Evolutionary conservation across 2,329 filamentous ascomycete genomes (phyloP).

Genomic region (Colletotrichum navitas): DNA sequence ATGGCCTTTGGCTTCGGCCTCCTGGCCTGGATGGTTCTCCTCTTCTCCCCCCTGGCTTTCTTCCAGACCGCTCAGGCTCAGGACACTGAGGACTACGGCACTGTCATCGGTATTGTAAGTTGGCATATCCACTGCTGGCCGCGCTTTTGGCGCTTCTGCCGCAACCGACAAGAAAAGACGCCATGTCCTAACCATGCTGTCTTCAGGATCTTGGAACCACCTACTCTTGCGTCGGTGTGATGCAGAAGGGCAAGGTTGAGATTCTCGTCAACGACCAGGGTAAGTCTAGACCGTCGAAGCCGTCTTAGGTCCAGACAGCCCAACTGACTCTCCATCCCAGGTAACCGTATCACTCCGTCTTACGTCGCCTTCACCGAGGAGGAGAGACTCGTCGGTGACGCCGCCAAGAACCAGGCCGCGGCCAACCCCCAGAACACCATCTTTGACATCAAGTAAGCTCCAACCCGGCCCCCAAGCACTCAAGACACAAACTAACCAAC

Average conservation of each 20-base stretch:
- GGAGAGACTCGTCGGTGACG: slow-evolving; percentile 96
- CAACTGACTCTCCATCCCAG: slow-evolving; percentile 50
- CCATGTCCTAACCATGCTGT: neutral
- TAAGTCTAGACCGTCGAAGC: slow-evolving; percentile 37
- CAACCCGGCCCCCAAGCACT: neutral
- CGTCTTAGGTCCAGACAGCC: neutral
- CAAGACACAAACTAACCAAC: slow-evolving; percentile 37
- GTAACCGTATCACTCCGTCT: slow-evolving; percentile 95
- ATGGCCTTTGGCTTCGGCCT: slow-evolving; percentile 87
- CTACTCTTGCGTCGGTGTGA: slow-evolving; percentile 91
- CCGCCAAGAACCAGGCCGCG: slow-evolving; percentile 95
- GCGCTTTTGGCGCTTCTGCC: neutral
- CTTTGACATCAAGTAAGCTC: slow-evolving; percentile 83
- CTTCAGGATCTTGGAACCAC: slow-evolving; percentile 85
- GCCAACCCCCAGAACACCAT: slow-evolving; percentile 82
- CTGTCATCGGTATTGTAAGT: slow-evolving; percentile 90
- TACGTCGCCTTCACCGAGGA: slow-evolving; percentile 98
- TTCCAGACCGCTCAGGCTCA: slow-evolving; percentile 81
- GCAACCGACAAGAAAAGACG: neutral
- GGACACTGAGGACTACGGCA: slow-evolving; percentile 83
- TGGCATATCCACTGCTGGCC: neutral
- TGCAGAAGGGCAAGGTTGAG: slow-evolving; percentile 95
- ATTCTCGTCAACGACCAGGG: slow-evolving; percentile 94
- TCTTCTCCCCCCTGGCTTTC: slow-evolving; percentile 89
- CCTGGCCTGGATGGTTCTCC: slow-evolving; percentile 90